Conservation (phyloP, 2,329 filamentous ascomycete species). For the Diplodia scrobiculata region DNA sequence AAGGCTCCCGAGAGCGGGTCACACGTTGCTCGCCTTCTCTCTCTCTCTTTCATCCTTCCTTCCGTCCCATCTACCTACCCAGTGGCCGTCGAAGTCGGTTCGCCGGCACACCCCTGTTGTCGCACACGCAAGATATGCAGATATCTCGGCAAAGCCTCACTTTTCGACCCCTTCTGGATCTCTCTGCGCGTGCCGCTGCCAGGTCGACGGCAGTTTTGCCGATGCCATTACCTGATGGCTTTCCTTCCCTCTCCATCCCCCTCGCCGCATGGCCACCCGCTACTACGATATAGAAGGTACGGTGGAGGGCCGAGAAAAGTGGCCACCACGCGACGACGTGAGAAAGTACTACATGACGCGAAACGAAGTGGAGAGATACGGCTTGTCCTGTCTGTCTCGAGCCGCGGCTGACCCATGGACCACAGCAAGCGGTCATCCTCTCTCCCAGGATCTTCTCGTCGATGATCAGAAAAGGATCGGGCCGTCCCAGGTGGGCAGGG, state of each 20-base stretch:
- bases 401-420: background rate
- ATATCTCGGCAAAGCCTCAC: background rate
- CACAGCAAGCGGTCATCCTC: background rate
- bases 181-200: background rate
- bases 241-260: background rate
- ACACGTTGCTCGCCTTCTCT: background rate
- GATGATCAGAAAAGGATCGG: background rate
- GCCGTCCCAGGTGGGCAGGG: too few species aligned
- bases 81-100: background rate
- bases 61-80: background rate
- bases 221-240: background rate
- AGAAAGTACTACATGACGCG: background rate
- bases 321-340: background rate
- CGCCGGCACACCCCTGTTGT: background rate
- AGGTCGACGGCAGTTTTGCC: background rate
- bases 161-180: background rate
- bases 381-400: background rate
- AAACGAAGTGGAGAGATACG: background rate
- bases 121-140: background rate
- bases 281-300: background rate
- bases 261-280: too few species aligned
- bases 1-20: conserved; percentile 5
- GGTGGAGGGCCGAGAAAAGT: background rate
- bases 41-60: background rate
- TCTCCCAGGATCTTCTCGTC: background rate